Evolutionary conservation across 768 basidiomycete genomes (phyloP), one percentile per base, ranked within the genome.

Genomic region (Leccinum variicolor): DNA sequence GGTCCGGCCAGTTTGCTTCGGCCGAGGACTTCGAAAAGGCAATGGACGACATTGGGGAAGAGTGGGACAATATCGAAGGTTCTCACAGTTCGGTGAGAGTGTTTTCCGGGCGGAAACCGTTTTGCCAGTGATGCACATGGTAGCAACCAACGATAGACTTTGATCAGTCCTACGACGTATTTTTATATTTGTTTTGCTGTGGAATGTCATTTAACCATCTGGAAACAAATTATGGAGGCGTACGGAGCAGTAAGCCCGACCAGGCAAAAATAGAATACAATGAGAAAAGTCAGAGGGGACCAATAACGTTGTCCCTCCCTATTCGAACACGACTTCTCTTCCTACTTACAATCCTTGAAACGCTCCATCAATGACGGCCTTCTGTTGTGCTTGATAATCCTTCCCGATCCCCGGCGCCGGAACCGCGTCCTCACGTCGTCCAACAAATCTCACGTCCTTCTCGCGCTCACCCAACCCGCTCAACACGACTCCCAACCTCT

Each of bases 401-500:
- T 77, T 82, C 52, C 88, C 87, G 58, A 87, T 83, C 0, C 90
- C 93, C 19, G 89, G 86, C 8, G 84, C 94, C 45, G 90, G 89
- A 29, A 94, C 74, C 17, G 89, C 83, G 64, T 84, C 87, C 74
- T 86, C 84, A 60, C 73, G 78, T 65, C 93, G 76, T 3, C 93
- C 92, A n/a, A 75, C 66, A 69, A 86, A 93, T 57, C 59, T 67
- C 49, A 90, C 66, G 62, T 67, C 58, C 55, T 63, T 57, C 39
- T n/a, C 39, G 65, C 60, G 33, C 13, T 60, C 56, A 57, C 79
- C 72, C 71, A 74, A 59, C 47, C 63, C 72, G 21, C 71, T 69
- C 62, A 92, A 67, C 29, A 92, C 79, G 21, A 61, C 66, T 6
- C 74, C 74, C 54, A 93, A 72, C 62, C 92, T 76, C 2, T 76